These are phyloP conservation scores for Paraphoma sp. DNA, from an alignment of 2,329 filamentous ascomycete genomes.

Conservation along the genomic window DNA sequence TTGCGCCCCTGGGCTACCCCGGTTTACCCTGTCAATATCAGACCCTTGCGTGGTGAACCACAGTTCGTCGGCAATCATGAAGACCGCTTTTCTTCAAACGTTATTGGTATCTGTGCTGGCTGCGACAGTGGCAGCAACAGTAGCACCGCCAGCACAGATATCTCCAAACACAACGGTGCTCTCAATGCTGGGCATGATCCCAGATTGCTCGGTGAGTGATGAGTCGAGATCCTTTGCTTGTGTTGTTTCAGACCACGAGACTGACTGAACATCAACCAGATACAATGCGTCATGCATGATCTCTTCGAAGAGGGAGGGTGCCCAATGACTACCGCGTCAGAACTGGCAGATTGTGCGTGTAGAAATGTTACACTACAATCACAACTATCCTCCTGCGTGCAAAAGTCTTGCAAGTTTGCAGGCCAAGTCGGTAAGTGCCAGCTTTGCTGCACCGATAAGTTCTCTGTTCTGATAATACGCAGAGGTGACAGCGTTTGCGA, in stretches of 20 bases:
- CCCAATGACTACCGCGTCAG: conserved; percentile 12
- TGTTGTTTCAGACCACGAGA: no score
- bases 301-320: conserved; percentile 14
- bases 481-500: conserved; percentile 12
- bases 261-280: neutral
- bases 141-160: neutral
- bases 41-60: neutral
- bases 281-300: conserved; percentile 14
- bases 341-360: conserved; percentile 15
- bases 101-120: conserved; percentile 3
- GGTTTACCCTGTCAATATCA: neutral
- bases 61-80: neutral
- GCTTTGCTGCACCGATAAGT: neutral
- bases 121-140: conserved; percentile 2
- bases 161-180: conserved; percentile 9
- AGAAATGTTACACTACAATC: conserved; percentile 12
- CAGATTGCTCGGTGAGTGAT: conserved; percentile 12
- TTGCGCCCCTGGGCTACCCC: neutral
- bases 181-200: conserved; percentile 15
- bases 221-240: neutral
- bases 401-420: conserved; percentile 9
- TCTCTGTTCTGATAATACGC: neutral
- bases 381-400: conserved; percentile 13
- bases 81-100: neutral
- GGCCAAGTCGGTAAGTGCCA: conserved; percentile 8